Percentiles rank a stretch among this genome's conserved stretches.
Conservation (phyloP, 2,329 filamentous ascomycete species). For the Aspergillus sp. region DNA sequence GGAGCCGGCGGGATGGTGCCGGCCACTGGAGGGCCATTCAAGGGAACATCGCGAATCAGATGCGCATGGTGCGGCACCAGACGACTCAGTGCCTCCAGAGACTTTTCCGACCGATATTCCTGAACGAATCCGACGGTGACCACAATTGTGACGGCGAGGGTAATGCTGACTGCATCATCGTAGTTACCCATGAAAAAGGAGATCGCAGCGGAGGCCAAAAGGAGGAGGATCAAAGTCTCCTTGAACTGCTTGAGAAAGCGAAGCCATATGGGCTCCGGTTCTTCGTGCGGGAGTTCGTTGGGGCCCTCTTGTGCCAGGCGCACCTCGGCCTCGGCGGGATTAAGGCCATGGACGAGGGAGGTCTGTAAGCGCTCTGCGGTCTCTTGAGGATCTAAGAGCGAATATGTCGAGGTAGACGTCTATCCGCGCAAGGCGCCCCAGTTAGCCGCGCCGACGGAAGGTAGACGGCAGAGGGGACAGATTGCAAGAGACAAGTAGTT, state of each 20-base stretch:
- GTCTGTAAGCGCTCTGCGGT: slow-evolving; percentile 76
- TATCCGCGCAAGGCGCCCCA: slow-evolving; percentile 20
- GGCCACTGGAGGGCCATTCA: slow-evolving; percentile 24
- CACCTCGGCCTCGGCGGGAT: slow-evolving; percentile 76
- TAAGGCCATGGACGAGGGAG: slow-evolving; percentile 79
- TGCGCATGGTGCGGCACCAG: slow-evolving; percentile 95
- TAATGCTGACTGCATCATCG: slow-evolving; percentile 94
- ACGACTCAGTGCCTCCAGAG: slow-evolving; percentile 89
- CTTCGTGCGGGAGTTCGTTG: slow-evolving; percentile 93
- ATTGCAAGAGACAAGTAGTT: background rate
- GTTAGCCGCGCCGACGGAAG: slow-evolving; percentile 7
- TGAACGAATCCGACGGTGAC: slow-evolving; percentile 95
- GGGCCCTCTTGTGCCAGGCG: slow-evolving; percentile 79
- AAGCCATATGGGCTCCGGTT: slow-evolving; percentile 90
- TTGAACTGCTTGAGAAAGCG: slow-evolving; percentile 96
- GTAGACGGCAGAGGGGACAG: background rate
- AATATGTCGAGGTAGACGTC: slow-evolving; percentile 54
- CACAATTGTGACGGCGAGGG: slow-evolving; percentile 93
- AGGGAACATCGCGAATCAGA: slow-evolving; percentile 68
- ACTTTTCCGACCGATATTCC: slow-evolving; percentile 97
- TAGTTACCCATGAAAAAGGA: slow-evolving; percentile 90
- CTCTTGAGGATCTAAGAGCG: slow-evolving; percentile 73
- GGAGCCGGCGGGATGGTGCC: slow-evolving; percentile 22
- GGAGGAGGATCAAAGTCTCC: slow-evolving; percentile 89
- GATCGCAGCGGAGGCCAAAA: slow-evolving; percentile 82